These are phyloP conservation scores for Solanum hybrid DNA, from an alignment of 305 asterid genomes.

Conservation along the genomic window DNA sequence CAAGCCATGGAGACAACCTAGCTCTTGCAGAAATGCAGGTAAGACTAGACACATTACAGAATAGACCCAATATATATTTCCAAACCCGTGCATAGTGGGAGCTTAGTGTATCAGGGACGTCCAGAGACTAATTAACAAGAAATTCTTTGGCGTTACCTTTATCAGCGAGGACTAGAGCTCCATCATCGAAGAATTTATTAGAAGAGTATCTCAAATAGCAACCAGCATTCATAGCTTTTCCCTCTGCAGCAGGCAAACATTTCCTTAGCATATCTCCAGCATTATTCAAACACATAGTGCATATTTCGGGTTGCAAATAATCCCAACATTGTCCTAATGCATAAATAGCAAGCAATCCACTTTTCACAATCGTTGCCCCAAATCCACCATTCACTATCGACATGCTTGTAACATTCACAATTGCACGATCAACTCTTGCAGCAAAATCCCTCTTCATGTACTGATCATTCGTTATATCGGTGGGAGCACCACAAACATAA, in stretches of 20 bases:
- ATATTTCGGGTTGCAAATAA: not conserved
- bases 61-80: not conserved
- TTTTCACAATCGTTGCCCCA: slow-evolving; percentile 9
- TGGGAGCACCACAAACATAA: not conserved
- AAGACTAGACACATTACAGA: not conserved
- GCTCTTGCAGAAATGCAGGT: not conserved
- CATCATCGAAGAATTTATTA: slow-evolving; percentile 7
- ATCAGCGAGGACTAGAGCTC: not conserved
- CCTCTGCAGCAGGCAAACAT: slow-evolving; percentile 11
- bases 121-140: not conserved
- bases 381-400: slow-evolving; percentile 1
- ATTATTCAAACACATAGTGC: not conserved
- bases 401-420: not conserved
- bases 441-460: slow-evolving; percentile 7
- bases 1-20: not conserved
- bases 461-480: slow-evolving; percentile 3
- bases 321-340: slow-evolving; percentile 13
- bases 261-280: slow-evolving; percentile 3
- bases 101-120: not conserved
- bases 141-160: not conserved
- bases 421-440: slow-evolving; percentile 4
- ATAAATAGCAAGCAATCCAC: slow-evolving; percentile 9
- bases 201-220: slow-evolving; percentile 17
- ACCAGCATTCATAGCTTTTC: slow-evolving; percentile 11
- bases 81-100: not conserved